Evolutionary conservation across 169 alveolate species (phyloP), one percentile per base, ranked within the genome.

Genomic region (Fabrea salina): DNA sequence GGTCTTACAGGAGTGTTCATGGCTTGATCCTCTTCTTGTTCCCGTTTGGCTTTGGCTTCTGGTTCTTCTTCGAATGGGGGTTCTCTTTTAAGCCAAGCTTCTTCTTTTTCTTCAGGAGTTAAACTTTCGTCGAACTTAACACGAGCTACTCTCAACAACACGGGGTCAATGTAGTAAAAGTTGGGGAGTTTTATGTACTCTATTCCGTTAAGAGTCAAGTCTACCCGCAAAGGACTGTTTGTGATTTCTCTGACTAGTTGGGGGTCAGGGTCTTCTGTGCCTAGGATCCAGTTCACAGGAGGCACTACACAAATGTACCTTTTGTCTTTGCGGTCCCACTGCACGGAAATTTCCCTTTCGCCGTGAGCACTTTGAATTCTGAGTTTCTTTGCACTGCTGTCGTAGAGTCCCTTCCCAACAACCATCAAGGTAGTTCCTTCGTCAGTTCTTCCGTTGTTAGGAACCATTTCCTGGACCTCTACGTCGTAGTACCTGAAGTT

Each of bases 321-420:
- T 79, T 84, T 88, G 39, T 75, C 82, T 67, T 91, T 84, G 47
- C 93, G 82, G 54, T 93, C 97, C 96, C 96, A 93, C 70, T 83
- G 85, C 25, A 93, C 92, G 44, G 91, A 91, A 30, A 87, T 92
- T 43, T 84, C 67, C 79, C 95, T 86, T 82, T 88, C 93, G 25
- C 95, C 95, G 30, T 77, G 80, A 39, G 79, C 72, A 19, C 92
- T 85, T 66, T 85, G 64, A 70, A 91, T 87, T 68, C 83, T 89
- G 6, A 91, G 87, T 67, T 86, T 91, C 78, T 91, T 93, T 32
- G 82, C 83, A 0, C 86, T 83, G 8, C 95, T 80, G 79, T 93
- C 97, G 83, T 89, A 93, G 30, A 93, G 80, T 11, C 95, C 97
- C 53, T 72, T 75, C n/a, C 97, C 97, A 58, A 81, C 75, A 8